Percentiles rank a stretch among this genome's conserved stretches.
Conservation (phyloP, 495 filamentous ascomycete genomes). For the Penicillium bialowiezense region DNA sequence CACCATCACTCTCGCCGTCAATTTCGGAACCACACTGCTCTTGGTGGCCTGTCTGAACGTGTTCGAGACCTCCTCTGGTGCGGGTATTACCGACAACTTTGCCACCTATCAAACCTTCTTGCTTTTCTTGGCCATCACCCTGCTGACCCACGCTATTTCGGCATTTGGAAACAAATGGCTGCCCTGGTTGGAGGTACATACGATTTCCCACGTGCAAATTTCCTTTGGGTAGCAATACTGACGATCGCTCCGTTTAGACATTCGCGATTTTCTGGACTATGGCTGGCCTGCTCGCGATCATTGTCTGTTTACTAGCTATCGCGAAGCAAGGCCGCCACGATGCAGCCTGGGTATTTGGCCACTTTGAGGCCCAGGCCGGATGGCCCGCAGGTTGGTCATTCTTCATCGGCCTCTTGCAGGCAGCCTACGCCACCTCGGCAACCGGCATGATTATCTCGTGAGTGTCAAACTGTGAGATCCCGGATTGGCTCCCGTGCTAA, state of each 20-base stretch:
- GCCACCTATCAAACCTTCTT: conserved; percentile 47
- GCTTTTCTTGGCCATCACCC: conserved; percentile 57
- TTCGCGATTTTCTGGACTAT: conserved; percentile 61
- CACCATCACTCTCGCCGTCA: conserved; percentile 39
- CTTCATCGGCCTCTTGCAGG: conserved; percentile 55
- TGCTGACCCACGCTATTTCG: conserved; percentile 33
- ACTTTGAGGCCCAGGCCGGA: conserved; percentile 51
- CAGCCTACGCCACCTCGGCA: conserved; percentile 53
- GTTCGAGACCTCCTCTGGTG: conserved; percentile 40
- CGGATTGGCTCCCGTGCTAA: conserved; percentile 1
- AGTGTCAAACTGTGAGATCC: background rate
- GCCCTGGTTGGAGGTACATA: conserved; percentile 45
- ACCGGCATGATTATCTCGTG: conserved; percentile 43
- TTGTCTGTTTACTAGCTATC: conserved; percentile 52
- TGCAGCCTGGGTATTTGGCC: conserved; percentile 54
- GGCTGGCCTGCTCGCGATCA: conserved; percentile 51
- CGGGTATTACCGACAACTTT: conserved; percentile 23
- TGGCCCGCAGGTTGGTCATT: conserved; percentile 59
- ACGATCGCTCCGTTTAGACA: conserved; percentile 49
- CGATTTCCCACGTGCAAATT: conserved; percentile 25
- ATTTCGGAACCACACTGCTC: conserved; percentile 28
- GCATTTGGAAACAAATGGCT: conserved; percentile 28
- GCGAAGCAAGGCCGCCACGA: conserved; percentile 42
- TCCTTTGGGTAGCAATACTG: conserved; percentile 30
- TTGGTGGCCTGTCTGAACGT: conserved; percentile 24